Evolutionary conservation across 2,329 filamentous ascomycete species (phyloP).

Genomic region (Aspergillus jensenii): DNA sequence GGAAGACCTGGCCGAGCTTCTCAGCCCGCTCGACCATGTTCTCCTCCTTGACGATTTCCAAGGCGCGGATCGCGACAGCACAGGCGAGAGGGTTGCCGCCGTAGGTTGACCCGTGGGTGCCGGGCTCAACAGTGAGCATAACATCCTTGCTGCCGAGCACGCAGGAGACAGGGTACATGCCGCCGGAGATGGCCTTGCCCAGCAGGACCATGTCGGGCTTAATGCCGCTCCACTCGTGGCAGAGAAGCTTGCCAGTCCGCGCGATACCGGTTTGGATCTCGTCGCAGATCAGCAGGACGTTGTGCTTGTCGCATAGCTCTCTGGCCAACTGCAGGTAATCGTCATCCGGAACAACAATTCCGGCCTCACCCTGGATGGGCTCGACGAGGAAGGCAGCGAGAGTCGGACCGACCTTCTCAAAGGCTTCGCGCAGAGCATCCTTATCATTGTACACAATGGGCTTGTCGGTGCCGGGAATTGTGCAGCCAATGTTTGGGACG

Average conservation of each 20-base stretch:
- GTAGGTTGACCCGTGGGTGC: slow-evolving; percentile 97
- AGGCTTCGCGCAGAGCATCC: slow-evolving; percentile 71
- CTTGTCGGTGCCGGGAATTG: slow-evolving; percentile 72
- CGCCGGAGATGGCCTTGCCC: slow-evolving; percentile 95
- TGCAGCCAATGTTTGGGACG: slow-evolving; percentile 80
- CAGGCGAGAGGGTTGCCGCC: slow-evolving; percentile 95
- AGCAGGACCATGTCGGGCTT: slow-evolving; percentile 93
- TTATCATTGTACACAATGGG: slow-evolving; percentile 85
- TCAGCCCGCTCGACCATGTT: slow-evolving; percentile 81
- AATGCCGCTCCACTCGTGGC: slow-evolving; percentile 90
- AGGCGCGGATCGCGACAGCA: slow-evolving; percentile 89
- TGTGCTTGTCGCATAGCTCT: slow-evolving; percentile 89
- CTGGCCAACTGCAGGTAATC: slow-evolving; percentile 80
- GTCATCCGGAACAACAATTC: slow-evolving; percentile 90
- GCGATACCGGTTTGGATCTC: slow-evolving; percentile 99
- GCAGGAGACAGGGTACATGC: slow-evolving; percentile 98
- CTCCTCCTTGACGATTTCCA: slow-evolving; percentile 93
- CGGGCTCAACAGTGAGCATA: slow-evolving; percentile 94
- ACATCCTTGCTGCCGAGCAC: slow-evolving; percentile 85
- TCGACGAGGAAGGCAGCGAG: slow-evolving; percentile 93
- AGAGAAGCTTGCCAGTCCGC: slow-evolving; percentile 89
- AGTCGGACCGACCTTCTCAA: slow-evolving; percentile 78
- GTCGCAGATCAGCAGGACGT: slow-evolving; percentile 93
- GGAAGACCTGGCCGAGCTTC: slow-evolving; percentile 76
- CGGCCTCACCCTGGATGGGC: slow-evolving; percentile 96